These are phyloP conservation scores for Quercus parvula DNA, from an alignment of 306 rosid genomes.

Conservation along the genomic window DNA sequence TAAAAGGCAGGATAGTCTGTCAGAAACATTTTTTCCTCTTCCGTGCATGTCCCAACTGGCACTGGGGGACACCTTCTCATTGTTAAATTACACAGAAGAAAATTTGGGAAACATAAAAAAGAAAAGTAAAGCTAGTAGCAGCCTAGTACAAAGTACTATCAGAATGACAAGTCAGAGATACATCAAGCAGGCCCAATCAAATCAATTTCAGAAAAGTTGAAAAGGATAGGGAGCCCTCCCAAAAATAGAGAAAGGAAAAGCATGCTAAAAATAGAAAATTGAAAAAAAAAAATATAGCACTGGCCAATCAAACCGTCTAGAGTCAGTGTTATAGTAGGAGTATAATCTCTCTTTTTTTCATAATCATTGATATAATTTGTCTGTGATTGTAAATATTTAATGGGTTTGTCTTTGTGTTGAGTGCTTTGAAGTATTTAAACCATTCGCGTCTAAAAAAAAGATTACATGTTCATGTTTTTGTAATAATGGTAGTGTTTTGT, in stretches of 20 bases:
- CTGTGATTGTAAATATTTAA: too few species aligned
- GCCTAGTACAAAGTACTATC: slow-evolving; percentile 14
- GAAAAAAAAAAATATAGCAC: too few species aligned
- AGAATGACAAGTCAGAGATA: slow-evolving; percentile 31
- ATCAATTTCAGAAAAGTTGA: slow-evolving; percentile 19
- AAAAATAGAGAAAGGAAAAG: neutral
- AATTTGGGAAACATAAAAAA: neutral
- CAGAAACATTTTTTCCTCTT: slow-evolving; percentile 21
- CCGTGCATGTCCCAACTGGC: neutral
- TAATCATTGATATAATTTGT: too few species aligned
- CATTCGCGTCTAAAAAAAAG: too few species aligned
- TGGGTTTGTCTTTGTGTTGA: too few species aligned
- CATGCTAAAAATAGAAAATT: neutral
- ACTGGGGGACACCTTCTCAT: neutral
- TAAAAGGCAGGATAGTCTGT: slow-evolving; percentile 23
- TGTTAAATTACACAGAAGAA: neutral
- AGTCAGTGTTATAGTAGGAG: neutral
- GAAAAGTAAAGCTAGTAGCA: too few species aligned
- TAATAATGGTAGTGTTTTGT: neutral
- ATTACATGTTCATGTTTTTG: too few species aligned
- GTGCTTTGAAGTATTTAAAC: too few species aligned
- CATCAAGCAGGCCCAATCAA: slow-evolving; percentile 41
- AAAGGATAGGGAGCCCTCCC: neutral
- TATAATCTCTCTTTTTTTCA: too few species aligned
- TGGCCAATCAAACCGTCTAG: neutral